Evolutionary conservation across 805 yeast genomes (phyloP).

Genomic region (Kregervanrija delftensis): DNA sequence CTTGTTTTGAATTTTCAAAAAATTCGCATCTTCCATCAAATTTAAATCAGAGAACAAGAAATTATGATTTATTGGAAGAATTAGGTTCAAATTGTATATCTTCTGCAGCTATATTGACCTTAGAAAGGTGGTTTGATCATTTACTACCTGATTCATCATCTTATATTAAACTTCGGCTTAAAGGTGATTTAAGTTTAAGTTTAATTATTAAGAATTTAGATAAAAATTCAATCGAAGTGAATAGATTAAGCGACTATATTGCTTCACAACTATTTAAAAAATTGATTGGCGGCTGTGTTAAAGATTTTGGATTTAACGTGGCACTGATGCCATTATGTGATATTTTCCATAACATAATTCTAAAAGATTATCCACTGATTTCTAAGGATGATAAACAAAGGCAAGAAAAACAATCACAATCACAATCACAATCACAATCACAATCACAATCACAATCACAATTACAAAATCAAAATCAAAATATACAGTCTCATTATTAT

Average conservation of each 20-base stretch:
- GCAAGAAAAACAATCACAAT: constrained; percentile 15
- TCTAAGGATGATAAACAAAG: constrained; percentile 26
- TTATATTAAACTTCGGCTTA: constrained; percentile 34
- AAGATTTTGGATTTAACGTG: constrained; percentile 75
- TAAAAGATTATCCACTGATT: constrained; percentile 60
- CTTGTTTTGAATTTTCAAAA: constrained; percentile 44
- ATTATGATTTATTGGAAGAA: constrained; percentile 40
- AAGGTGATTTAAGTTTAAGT: constrained; percentile 33
- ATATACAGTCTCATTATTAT: too few relatives aligned
- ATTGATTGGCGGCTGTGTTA: constrained; percentile 61
- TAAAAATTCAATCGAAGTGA: constrained; percentile 26
- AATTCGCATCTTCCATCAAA: constrained; percentile 1
- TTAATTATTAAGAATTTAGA: constrained; percentile 43
- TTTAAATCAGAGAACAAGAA: constrained; percentile 5
- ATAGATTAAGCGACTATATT: constrained; percentile 39
- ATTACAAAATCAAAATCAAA: too few relatives aligned
- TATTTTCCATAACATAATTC: constrained; percentile 52
- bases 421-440: neutral
- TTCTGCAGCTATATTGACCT: constrained; percentile 50
- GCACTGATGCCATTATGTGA: constrained; percentile 62
- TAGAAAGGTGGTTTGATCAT: constrained; percentile 56
- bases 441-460: neutral
- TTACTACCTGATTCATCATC: constrained; percentile 50
- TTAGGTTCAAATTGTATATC: constrained; percentile 53
- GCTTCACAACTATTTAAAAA: constrained; percentile 51